A percentile compares a stretch with the other conserved stretches of the same genome.
Conservation (phyloP, 2,329 filamentous ascomycete genomes). For the Penicillium sp. region DNA sequence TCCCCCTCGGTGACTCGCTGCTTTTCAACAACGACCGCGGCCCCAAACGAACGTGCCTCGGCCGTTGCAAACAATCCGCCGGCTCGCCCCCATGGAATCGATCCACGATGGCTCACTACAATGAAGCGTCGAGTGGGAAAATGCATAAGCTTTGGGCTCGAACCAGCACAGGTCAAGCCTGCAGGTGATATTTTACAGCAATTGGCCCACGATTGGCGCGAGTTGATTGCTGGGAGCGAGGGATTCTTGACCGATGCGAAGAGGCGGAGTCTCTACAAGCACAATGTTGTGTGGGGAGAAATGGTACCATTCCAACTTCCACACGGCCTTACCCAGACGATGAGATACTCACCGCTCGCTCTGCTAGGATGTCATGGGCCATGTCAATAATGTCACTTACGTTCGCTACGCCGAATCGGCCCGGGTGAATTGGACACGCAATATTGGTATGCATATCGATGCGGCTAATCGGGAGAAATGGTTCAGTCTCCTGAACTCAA, state of each 20-base stretch:
- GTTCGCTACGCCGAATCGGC: slow-evolving; percentile 76
- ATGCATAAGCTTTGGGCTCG: slow-evolving; percentile 68
- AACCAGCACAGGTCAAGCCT: slow-evolving; percentile 50
- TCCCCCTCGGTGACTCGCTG: slow-evolving; percentile 4
- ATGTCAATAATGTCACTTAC: slow-evolving; percentile 85
- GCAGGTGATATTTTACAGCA: slow-evolving; percentile 56
- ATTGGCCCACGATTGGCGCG: slow-evolving; percentile 62
- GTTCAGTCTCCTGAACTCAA: slow-evolving; percentile 62
- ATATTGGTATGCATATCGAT: slow-evolving; percentile 61
- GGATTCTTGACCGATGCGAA: slow-evolving; percentile 63
- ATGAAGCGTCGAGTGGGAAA: slow-evolving; percentile 63
- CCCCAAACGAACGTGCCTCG: slow-evolving; percentile 13
- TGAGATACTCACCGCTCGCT: slow-evolving; percentile 7
- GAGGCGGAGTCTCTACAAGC: slow-evolving; percentile 57
- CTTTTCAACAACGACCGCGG: slow-evolving; percentile 19
- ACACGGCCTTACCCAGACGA: neutral
- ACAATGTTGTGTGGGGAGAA: slow-evolving; percentile 75
- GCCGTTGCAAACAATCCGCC: slow-evolving; percentile 7
- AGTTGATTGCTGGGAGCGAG: slow-evolving; percentile 65
- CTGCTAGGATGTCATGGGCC: slow-evolving; percentile 50
- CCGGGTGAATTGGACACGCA: slow-evolving; percentile 69
- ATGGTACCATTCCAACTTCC: slow-evolving; percentile 52
- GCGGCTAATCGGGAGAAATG: slow-evolving; percentile 58
- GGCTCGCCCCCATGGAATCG: slow-evolving; percentile 26
- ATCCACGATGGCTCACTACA: slow-evolving; percentile 64